Base-by-base conservation (phyloP, 306 rosid species). In the Lithocarpus polystachyus region DNA sequence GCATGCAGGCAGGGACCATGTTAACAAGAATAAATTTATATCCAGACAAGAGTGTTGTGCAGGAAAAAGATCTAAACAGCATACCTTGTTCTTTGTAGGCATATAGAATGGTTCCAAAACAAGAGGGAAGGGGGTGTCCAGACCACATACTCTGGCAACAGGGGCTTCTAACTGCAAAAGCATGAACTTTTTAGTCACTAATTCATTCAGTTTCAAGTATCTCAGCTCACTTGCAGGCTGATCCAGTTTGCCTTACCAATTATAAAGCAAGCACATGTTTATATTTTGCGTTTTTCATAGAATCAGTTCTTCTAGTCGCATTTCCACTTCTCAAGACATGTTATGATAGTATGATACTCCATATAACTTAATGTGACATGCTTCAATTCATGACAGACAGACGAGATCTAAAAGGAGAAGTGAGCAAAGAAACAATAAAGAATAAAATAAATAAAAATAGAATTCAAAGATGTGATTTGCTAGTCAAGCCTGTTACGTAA, bases 91-190 rank as follows among this genome's bases (percentile, higher is more conserved):
- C 87, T 93, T 95, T 62, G 90, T 91, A 55, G 99, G 99, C 94
- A 95, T 80, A 84, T 95, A 95, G 90, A 93, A 93, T 22, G 99
- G 99, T 82, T 95, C 98, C 71, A 95, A 95, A 73, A 95, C 94
- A 71, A 95, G 93, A 64, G 99, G 97, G 76, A 95, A 95, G 33
- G 98, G 99, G 23, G 97, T 95, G 89, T 95, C 99, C 73, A 95
- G 82, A 73, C 99, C 99, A 14, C 98, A 95, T n/a, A 95, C 85
- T 88, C 99, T 93, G 40, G 96, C 80, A 68, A 95, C 77, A 55
- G 98, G 99, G 11, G 99, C 98, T 82, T 95, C 99, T 82, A 95
- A 87, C 99, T 95, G 91, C 73, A 77, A 78, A 68, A 24, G 22
- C 52, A 53, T 7, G 62, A 29, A 5, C 15, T 28, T 29, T n/a